phyloP scores from a whole-genome alignment of 2,329 filamentous ascomycete genomes.

The Zasmidium cellare region DNA sequence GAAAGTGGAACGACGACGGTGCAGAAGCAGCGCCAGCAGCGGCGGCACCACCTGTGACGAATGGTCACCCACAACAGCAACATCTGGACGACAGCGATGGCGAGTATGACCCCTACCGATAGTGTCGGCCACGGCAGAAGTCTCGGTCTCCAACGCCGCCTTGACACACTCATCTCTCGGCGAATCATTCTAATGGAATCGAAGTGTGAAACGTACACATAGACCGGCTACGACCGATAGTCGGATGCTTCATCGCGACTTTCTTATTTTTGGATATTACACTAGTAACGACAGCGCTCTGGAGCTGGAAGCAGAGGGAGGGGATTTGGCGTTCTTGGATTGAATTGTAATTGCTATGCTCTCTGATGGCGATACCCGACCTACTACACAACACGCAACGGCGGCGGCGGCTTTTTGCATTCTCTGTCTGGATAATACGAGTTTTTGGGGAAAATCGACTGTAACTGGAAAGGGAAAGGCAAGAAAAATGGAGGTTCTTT shows the following conservation, averaged over 20 bases:
- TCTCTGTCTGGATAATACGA: background rate
- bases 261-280: no score
- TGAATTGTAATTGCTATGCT: background rate
- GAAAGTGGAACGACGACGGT: constrained; percentile 21
- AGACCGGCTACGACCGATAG: no score
- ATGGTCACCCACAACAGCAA: background rate
- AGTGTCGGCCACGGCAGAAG: constrained; percentile 12
- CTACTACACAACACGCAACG: background rate
- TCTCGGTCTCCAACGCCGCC: background rate
- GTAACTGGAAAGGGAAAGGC: no score
- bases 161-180: background rate
- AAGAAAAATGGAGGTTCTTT: no score
- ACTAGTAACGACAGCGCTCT: no score
- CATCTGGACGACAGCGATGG: constrained; percentile 17
- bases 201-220: background rate
- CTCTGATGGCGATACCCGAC: background rate
- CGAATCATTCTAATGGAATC: background rate
- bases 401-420: background rate
- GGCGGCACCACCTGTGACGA: background rate
- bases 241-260: no score
- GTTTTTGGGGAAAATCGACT: no score
- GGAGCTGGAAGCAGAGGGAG: no score
- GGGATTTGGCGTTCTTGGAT: no score
- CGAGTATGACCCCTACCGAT: constrained; percentile 26
- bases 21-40: constrained; percentile 2